These are phyloP conservation scores for Zasmidium citrigriseum DNA, from an alignment of 2,329 filamentous ascomycete species.

Conservation along the genomic window DNA sequence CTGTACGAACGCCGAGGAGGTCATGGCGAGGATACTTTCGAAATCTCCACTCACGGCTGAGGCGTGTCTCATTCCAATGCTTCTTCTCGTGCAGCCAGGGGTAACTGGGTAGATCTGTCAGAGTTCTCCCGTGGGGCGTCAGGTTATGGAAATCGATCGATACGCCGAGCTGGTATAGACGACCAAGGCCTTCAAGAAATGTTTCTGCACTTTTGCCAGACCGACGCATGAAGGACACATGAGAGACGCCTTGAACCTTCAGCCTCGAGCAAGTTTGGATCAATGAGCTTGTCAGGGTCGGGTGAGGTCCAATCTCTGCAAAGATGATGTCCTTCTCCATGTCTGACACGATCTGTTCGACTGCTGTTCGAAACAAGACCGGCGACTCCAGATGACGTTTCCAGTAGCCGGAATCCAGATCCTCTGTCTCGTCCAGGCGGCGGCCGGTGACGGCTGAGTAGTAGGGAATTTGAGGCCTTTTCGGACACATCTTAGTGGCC, in stretches of 20 bases:
- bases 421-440: not conserved
- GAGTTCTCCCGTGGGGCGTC: not conserved
- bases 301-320: constrained; percentile 14
- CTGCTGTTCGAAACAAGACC: constrained; percentile 8
- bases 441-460: not conserved
- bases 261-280: not conserved
- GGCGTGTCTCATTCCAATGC: not conserved
- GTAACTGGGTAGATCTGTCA: constrained; percentile 15
- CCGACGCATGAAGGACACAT: no score
- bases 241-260: no score
- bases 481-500: no score
- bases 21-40: not conserved
- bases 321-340: not conserved
- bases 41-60: not conserved
- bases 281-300: not conserved
- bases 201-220: no score
- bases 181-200: no score
- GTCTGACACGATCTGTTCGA: not conserved
- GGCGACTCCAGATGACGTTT: constrained; percentile 11
- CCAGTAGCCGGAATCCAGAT: constrained; percentile 5
- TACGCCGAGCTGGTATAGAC: no score
- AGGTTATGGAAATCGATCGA: no score
- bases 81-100: constrained; percentile 3
- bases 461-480: not conserved
- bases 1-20: not conserved